Conservation (phyloP, 345 rosid genomes). For the Fremontodendron californicum region DNA sequence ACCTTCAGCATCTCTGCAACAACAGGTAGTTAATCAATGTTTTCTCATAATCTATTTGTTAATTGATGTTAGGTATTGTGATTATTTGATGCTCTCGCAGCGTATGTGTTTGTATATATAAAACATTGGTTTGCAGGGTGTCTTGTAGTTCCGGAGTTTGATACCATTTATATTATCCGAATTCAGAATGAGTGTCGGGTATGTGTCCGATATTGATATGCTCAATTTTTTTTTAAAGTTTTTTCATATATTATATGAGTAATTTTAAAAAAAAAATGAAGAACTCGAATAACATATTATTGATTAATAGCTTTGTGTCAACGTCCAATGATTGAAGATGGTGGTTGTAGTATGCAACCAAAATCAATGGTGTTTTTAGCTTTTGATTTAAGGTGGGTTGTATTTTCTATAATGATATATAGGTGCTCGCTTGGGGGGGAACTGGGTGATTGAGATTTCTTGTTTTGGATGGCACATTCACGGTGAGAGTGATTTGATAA, state of each 20-base stretch:
- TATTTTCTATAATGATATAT: not conserved
- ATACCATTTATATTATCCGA: conserved; percentile 2
- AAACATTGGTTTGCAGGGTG: not conserved
- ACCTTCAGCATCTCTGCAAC: conserved; percentile 63
- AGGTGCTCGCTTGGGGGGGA: conserved; percentile 62
- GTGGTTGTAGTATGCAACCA: not conserved
- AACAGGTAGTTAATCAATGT: conserved; percentile 35
- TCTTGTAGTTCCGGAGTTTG: not conserved
- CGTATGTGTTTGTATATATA: conserved; percentile 1
- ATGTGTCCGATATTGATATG: no score
- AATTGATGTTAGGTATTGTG: not conserved
- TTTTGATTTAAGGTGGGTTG: not conserved
- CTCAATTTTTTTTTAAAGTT: no score
- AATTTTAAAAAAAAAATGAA: no score
- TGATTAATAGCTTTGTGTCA: conserved; percentile 1
- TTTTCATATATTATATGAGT: not conserved
- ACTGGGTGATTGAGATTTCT: conserved; percentile 68
- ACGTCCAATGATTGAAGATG: not conserved
- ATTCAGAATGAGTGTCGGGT: no score
- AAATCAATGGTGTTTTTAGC: not conserved
- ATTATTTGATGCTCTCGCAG: not conserved
- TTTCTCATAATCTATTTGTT: not conserved
- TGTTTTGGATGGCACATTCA: conserved; percentile 80
- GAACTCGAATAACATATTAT: no score
- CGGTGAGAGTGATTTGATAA: no score